Base-by-base conservation (phyloP, 2,329 filamentous ascomycete species). In the Furcasterigmium sp. region DNA sequence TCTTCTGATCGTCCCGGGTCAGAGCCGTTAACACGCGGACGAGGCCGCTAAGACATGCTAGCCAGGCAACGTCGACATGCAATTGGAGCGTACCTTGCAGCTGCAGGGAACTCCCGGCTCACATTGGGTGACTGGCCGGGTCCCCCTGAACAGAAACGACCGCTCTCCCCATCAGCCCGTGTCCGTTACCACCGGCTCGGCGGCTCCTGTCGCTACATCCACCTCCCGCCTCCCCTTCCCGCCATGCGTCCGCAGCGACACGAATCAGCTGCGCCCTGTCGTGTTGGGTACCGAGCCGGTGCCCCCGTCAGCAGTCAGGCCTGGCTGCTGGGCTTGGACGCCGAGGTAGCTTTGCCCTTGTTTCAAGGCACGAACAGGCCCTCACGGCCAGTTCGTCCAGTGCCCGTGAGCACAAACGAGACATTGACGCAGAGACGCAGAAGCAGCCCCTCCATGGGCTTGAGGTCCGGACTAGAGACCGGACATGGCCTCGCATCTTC, bases 51-150 rank as follows among this genome's bases (percentile, higher is more conserved):
- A 14, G 20, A 15, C 46, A 44, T 46, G 37, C 30, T 42, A 42
- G 37, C 18, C 32, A 35, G 23, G 37, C 11, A 19, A 39, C 23
- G 21, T 7, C 20, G 23, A 15, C 14, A 14, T 20, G 36, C 37
- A 21, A 39, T 39, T 42, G 40, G 40, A 35, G 21, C 42, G 49
- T 50, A 46, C 49, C 49, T 51, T 51, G 49, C 49, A 51, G 47
- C 19, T 49, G 47, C 38, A 41, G 44, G 43, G 41, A 47, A 43
- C 42, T 45, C 37, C 45, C 43, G 30, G 40, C 39, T 36, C 37
- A 28, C n/a, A n/a, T n/a, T n/a, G n/a, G n/a, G n/a, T n/a, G n/a
- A 17, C 32, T 35, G n/a, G 32, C 5, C n/a, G 7, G n/a, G 6
- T 35, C n/a, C 17, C 32, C 14, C 29, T n/a, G 14, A n/a, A 14